Percentiles rank a stretch among this genome's conserved stretches.
These are phyloP conservation scores for Termitomyces bulborhizus DNA, from an alignment of 768 basidiomycete genomes.

Conservation along the genomic window DNA sequence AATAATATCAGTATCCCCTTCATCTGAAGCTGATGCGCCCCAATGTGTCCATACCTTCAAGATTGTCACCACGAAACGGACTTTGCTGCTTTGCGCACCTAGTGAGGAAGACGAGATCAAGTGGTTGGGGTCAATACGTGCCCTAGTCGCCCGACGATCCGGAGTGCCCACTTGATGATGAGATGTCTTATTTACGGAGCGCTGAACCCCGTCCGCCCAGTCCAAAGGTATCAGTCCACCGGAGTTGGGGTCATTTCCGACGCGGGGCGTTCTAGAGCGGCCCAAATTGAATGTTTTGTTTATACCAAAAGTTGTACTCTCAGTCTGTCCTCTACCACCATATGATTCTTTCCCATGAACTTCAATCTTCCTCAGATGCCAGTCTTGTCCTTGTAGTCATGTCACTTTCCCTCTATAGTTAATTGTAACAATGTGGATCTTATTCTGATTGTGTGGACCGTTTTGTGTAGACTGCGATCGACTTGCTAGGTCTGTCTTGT, in stretches of 20 bases:
- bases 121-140: constrained; percentile 94
- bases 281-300: constrained; percentile 7
- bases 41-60: constrained; percentile 74
- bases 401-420: neutral
- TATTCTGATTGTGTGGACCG: neutral
- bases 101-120: constrained; percentile 97
- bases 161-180: constrained; percentile 29
- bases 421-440: neutral
- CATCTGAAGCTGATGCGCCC: constrained; percentile 37
- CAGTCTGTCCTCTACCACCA: neutral
- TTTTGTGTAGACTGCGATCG: neutral
- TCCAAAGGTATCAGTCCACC: constrained; percentile 37
- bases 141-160: constrained; percentile 74
- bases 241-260: constrained; percentile 17
- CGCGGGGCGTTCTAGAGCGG: constrained; percentile 13
- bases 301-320: constrained; percentile 1
- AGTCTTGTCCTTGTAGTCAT: neutral
- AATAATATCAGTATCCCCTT: constrained; percentile 20
- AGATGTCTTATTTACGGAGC: constrained; percentile 10
- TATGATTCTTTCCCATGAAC: neutral
- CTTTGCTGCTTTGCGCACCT: constrained; percentile 86
- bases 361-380: neutral
- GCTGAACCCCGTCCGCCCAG: constrained; percentile 15
- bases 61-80: constrained; percentile 91
- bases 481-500: neutral